Percentiles rank a stretch among this genome's conserved stretches.
Evolutionary conservation across 2,329 filamentous ascomycete species (phyloP).

Genomic region (Myriosclerotinia scirpicola): DNA sequence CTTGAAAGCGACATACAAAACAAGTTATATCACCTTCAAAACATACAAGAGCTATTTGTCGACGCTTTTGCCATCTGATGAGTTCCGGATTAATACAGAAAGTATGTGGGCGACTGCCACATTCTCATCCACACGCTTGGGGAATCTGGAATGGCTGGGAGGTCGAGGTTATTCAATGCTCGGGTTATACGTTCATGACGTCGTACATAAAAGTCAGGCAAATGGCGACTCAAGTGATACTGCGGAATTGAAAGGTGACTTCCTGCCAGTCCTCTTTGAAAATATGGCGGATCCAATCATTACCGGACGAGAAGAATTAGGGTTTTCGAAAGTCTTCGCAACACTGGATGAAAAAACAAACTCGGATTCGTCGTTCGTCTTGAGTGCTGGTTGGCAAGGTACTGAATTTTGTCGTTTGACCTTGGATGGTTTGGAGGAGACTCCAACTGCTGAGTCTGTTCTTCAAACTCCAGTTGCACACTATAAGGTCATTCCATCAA

Average conservation of each 20-base stretch:
- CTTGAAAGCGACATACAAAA: constrained; percentile 32
- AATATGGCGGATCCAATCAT: too few relatives aligned
- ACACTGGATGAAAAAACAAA: too few relatives aligned
- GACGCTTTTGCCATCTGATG: constrained; percentile 41
- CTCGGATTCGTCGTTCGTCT: too few relatives aligned
- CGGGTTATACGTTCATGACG: too few relatives aligned
- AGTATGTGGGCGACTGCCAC: constrained; percentile 40
- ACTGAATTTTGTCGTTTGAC: constrained; percentile 27
- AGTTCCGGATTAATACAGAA: constrained; percentile 38
- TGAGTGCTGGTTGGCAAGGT: constrained; percentile 8
- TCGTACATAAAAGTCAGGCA: too few relatives aligned
- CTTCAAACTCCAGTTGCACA: not conserved
- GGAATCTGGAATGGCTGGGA: too few relatives aligned
- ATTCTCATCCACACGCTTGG: constrained; percentile 14
- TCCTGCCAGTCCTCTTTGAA: too few relatives aligned
- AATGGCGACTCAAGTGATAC: too few relatives aligned
- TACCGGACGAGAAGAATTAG: too few relatives aligned
- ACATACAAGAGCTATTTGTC: constrained; percentile 44
- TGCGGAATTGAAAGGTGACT: too few relatives aligned
- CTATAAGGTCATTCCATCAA: not conserved
- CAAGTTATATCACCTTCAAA: constrained; percentile 28
- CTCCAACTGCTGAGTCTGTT: not conserved
- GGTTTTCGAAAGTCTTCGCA: too few relatives aligned
- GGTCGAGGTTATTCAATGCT: too few relatives aligned
- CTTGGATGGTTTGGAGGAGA: constrained; percentile 19